Base-by-base conservation (phyloP, 805 yeast genomes). In the Peterozyma toletana region DNA sequence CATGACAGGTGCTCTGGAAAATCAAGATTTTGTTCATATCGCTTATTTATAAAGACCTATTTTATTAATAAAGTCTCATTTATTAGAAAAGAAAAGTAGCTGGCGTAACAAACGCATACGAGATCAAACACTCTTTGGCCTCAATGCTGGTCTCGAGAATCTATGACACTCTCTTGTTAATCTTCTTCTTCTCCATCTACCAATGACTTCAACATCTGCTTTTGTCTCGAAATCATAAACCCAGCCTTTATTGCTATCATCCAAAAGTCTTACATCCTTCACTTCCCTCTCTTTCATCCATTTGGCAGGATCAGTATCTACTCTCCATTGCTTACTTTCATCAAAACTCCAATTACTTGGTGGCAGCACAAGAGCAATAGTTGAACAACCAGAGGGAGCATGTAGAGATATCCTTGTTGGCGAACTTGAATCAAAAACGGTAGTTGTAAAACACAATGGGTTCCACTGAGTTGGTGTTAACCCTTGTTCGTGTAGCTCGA, bases 301-400 rank as follows among this genome's bases (percentile, higher is more conserved):
- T 2, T 52, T 53, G 1, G 46, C 50, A 0, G 83, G 79, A 36
- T 75, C 59, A 13, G 54, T 52, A 53, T 88, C 96, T 11, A 80
- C 64, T 40, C 60, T 62, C 96, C 96, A 89, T 10, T 67, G 65
- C 37, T 73, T 71, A 27, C 72, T 75, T 27, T 63, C 62, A 46
- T 77, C 81, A 57, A 79, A 89, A 46, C 70, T 68, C 96, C 96
- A 89, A 11, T 79, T 80, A 10, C 56, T 49, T 1, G 96, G 96
- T 1, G 95, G 81, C 27, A 56, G 51, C 1, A 89, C 76, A 17
- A 78, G 77, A 2, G 67, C 63, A 16, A 89, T 55, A 31, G 63
- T 62, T 15, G 65, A 58, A 0, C 78, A 78, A 0, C 95, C 95
- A 2, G 72, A 71, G 1, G 96, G 96, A 10, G 76, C 69, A 45